Evolutionary conservation across 805 yeast species (phyloP), one percentile per base, ranked within the genome.

Genomic region (Kluyveromyces siamensis): DNA sequence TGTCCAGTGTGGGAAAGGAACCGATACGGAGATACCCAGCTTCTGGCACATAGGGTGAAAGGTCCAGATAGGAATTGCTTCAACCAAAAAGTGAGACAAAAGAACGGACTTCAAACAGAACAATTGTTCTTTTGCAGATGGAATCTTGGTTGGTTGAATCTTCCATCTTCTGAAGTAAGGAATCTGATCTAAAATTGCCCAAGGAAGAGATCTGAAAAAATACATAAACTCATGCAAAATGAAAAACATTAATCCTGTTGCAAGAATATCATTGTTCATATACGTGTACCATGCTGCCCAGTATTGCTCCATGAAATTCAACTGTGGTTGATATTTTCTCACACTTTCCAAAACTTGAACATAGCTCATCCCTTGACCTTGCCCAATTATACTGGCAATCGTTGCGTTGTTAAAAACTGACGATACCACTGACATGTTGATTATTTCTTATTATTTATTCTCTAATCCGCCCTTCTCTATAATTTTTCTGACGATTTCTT

Each of bases 51-150:
- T 71, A 52, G 96, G 96, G 68, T 91, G 97, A 81, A 91, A 91
- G 46, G 89, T 83, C 96, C 96, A 91, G 57, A 91, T 93, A 49
- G 97, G 98, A 52, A 93, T 74, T 6, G 96, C 96, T 73, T 91
- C 99, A 46, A 91, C 95, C 54, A 91, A 69, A 68, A 89, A 82
- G 71, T 91, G 99, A 2, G 95, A 84, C 44, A 81, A 77, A 48
- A 93, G 70, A 33, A 91, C 97, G 27, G 85, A 72, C 67, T 87
- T 85, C 58, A 87, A 73, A 69, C 99, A 91, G 68, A 87, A 89
- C 90, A 95, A 81, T 67, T 91, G 97, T 71, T 91, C 96, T 64
- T 76, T 75, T 51, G 77, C 76, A 43, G 86, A 73, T 39, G 96
- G 96, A 48, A 83, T 69, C 65, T 87, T 87, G 39, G 84, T 78